Evolutionary conservation across 2,329 filamentous ascomycete genomes (phyloP).

Genomic region (Akanthomyces lecanii): DNA sequence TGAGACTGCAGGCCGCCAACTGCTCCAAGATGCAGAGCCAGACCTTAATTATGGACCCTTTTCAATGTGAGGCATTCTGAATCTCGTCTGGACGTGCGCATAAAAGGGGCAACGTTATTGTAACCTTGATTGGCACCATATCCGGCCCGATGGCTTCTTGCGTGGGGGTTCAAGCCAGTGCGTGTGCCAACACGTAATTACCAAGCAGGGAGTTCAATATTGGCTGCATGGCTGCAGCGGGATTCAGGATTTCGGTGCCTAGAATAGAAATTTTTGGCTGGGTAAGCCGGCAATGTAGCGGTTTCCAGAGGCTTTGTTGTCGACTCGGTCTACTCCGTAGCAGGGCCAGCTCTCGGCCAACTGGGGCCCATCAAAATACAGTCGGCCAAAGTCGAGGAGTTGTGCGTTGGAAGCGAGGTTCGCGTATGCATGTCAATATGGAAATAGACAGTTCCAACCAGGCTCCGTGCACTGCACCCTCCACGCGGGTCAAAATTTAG

Average conservation of each 20-base stretch:
- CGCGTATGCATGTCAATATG: neutral
- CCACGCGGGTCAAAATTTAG: conserved; percentile 10
- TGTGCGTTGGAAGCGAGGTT: neutral
- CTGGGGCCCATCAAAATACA: neutral
- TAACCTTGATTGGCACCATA: neutral
- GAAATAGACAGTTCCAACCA: neutral
- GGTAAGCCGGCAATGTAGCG: neutral
- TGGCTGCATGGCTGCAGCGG: neutral
- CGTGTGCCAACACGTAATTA: neutral
- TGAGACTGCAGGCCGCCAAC: neutral
- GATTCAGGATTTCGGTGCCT: conserved; percentile 10
- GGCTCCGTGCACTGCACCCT: neutral
- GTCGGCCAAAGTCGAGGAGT: neutral
- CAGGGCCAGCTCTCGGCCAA: neutral
- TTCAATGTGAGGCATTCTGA: neutral
- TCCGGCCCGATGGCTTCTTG: neutral
- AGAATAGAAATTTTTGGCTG: neutral
- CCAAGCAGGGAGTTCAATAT: neutral
- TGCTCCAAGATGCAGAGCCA: neutral
- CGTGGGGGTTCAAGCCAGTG: neutral
- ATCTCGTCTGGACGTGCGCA: neutral
- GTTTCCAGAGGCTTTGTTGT: neutral
- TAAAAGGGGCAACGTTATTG: neutral
- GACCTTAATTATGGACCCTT: neutral
- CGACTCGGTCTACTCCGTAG: neutral